These are phyloP conservation scores for Butyriboletus loyo DNA, from an alignment of 768 basidiomycete species.

Conservation along the genomic window DNA sequence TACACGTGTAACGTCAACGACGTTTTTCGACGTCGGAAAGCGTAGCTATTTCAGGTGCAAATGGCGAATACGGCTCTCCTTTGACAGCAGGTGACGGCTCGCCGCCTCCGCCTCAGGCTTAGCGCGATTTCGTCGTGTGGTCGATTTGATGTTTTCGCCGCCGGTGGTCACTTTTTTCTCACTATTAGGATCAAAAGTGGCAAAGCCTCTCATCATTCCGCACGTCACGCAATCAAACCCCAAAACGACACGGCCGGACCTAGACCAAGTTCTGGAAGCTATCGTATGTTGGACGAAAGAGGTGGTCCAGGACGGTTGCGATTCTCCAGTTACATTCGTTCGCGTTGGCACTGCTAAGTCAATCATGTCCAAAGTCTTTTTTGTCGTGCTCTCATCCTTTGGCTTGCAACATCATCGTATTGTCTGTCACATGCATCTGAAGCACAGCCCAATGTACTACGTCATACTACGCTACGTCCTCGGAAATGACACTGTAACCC, in stretches of 20 bases:
- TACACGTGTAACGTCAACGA: conserved; percentile 30
- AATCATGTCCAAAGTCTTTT: not conserved
- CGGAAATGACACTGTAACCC: conserved; percentile 13
- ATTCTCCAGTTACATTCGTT: not conserved
- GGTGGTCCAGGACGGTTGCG: not conserved
- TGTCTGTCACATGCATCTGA: not conserved
- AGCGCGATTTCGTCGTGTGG: not conserved
- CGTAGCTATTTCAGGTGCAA: not conserved
- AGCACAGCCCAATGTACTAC: not conserved
- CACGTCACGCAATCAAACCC: conserved; percentile 6
- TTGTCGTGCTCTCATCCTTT: not conserved
- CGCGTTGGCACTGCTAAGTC: not conserved
- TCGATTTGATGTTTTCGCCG: not conserved
- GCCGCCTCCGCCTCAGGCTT: not conserved
- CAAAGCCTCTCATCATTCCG: conserved; percentile 7
- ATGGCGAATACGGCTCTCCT: not conserved
- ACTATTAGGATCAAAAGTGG: conserved; percentile 6
- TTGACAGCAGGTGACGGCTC: not conserved
- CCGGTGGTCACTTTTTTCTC: conserved; percentile 1
- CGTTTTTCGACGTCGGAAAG: not conserved
- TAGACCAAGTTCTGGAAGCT: not conserved
- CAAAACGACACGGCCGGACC: not conserved
- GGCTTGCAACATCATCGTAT: not conserved
- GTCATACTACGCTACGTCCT: conserved; percentile 3
- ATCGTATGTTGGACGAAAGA: not conserved